Evolutionary conservation across 2,329 filamentous ascomycete species (phyloP).

Genomic region (Exophiala viscosa): DNA sequence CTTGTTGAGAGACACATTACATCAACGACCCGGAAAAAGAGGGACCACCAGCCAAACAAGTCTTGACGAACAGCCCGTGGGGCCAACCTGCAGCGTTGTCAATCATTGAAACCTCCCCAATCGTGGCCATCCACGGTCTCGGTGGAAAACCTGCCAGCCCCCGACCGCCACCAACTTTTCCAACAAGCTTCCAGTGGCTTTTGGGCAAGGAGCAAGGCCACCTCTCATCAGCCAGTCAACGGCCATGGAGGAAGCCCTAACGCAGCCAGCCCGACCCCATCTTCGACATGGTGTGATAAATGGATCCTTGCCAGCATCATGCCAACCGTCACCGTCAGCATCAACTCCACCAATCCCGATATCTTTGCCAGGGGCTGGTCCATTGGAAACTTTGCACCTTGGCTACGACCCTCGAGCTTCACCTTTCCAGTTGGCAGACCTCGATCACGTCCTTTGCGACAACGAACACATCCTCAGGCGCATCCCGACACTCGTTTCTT

Average conservation of each 20-base stretch:
- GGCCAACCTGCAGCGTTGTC: constrained; percentile 10
- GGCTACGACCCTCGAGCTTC: constrained; percentile 20
- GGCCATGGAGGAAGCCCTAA: constrained; percentile 18
- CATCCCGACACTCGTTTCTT: constrained; percentile 20
- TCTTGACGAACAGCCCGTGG: constrained; percentile 11
- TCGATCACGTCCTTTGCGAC: constrained; percentile 41
- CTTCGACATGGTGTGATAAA: constrained; percentile 12
- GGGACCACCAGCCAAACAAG: background rate
- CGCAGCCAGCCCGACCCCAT: constrained; percentile 10
- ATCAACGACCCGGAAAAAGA: constrained; percentile 2
- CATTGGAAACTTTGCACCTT: constrained; percentile 19
- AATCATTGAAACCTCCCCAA: constrained; percentile 25
- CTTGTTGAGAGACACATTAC: background rate
- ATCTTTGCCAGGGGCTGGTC: constrained; percentile 20
- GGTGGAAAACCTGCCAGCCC: constrained; percentile 17
- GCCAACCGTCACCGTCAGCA: constrained; percentile 16
- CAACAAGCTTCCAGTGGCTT: background rate
- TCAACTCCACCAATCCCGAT: constrained; percentile 13
- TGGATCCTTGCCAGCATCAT: constrained; percentile 19
- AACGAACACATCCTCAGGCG: constrained; percentile 29
- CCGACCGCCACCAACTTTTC: constrained; percentile 15
- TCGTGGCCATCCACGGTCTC: constrained; percentile 8
- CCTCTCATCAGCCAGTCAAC: constrained; percentile 19
- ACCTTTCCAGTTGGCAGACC: constrained; percentile 12
- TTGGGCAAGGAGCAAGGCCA: background rate